These are phyloP conservation scores for Prosopis cineraria DNA, from an alignment of 306 rosid species.

Conservation along the genomic window DNA sequence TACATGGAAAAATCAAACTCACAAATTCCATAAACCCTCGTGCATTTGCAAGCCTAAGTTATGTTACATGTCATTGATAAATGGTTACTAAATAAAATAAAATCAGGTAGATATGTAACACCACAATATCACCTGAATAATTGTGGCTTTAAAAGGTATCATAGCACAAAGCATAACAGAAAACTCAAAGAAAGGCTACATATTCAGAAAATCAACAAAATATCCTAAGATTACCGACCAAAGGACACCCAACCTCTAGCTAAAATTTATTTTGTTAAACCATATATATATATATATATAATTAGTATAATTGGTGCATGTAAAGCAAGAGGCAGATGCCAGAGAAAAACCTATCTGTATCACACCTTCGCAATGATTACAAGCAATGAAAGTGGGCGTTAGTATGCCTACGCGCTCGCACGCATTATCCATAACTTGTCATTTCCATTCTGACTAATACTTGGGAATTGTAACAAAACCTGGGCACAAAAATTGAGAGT, in stretches of 20 bases:
- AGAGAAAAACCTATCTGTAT: constrained; percentile 5
- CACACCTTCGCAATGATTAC: not conserved
- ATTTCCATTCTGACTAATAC: not conserved
- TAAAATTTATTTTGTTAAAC: not conserved
- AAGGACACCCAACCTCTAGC: not conserved
- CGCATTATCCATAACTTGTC: not conserved
- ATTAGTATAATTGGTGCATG: not conserved
- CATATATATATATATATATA: not conserved
- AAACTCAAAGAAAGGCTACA: not conserved
- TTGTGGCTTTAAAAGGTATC: not conserved
- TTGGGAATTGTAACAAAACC: not conserved
- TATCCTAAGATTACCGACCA: not conserved
- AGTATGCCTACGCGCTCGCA: not conserved
- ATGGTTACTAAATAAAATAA: not conserved
- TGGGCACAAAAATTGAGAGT: not conserved
- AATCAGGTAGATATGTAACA: not conserved
- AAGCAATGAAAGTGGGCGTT: not conserved
- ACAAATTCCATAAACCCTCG: not conserved
- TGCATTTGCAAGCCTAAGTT: not conserved
- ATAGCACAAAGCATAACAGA: not conserved
- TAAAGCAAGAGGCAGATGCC: constrained; percentile 3
- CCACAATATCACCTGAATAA: not conserved
- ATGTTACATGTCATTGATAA: too few species aligned
- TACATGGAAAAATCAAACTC: not conserved
- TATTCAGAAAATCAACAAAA: not conserved